Conservation (phyloP, 108 stramenopile species). For the Asterionellopsis glacialis region DNA sequence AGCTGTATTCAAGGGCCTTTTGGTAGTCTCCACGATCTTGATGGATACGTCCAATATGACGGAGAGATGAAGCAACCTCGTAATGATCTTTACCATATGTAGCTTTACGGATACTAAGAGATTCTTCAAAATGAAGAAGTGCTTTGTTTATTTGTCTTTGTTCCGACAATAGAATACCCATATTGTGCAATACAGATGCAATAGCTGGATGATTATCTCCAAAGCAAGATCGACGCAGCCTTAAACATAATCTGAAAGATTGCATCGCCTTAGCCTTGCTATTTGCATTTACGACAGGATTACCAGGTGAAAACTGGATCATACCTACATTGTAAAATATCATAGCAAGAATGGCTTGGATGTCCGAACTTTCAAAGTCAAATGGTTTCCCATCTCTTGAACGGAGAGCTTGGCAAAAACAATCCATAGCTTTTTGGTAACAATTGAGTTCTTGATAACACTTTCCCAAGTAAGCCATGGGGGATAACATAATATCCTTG, state of each 20-base stretch:
- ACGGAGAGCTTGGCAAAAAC: neutral
- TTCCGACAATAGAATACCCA: constrained; percentile 9
- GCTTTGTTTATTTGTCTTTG: neutral
- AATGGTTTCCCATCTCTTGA: constrained; percentile 1
- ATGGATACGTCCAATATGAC: constrained; percentile 4
- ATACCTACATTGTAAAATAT: constrained; percentile 3
- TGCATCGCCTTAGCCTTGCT: neutral
- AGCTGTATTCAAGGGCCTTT: constrained; percentile 2
- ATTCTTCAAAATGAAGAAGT: constrained; percentile 1
- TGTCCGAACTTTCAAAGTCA: neutral
- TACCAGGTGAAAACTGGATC: constrained; percentile 1
- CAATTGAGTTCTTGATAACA: neutral
- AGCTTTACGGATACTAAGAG: constrained; percentile 1
- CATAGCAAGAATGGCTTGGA: neutral
- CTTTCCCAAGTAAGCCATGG: neutral
- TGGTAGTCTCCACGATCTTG: constrained; percentile 9
- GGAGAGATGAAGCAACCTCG: constrained; percentile 1
- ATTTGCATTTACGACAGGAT: too few relatives aligned
- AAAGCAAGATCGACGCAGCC: neutral
- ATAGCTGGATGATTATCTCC: constrained; percentile 9
- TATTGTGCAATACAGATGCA: constrained; percentile 14
- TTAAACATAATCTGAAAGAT: constrained; percentile 1
- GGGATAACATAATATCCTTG: neutral
- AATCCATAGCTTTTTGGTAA: neutral
- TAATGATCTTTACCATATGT: neutral